phyloP scores from a whole-genome alignment of 352 stramenopile genomes.

The Pythium phragmitis region DNA sequence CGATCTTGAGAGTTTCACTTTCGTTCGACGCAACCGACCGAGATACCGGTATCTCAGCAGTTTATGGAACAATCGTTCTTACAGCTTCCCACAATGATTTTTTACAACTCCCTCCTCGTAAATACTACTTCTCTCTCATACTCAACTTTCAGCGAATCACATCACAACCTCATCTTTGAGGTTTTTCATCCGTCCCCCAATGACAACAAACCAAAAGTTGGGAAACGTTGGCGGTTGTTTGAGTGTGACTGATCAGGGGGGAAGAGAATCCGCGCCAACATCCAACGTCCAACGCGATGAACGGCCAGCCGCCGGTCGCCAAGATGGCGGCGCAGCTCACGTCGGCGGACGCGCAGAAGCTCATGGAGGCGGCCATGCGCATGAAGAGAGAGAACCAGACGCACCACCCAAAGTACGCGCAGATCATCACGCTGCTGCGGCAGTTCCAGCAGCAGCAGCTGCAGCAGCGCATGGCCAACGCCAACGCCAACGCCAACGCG shows the following conservation, averaged over 20 bases:
- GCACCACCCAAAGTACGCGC: constrained; percentile 79
- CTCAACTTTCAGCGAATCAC: not conserved
- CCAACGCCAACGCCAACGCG: constrained; percentile 1
- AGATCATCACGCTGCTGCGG: constrained; percentile 76
- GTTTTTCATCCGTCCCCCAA: constrained; percentile 12
- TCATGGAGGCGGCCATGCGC: constrained; percentile 81
- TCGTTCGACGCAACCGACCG: constrained; percentile 4
- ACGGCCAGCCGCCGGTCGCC: constrained; percentile 4
- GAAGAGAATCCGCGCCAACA: constrained; percentile 12
- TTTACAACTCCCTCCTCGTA: constrained; percentile 3
- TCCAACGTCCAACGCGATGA: constrained; percentile 14
- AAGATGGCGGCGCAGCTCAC: constrained; percentile 39
- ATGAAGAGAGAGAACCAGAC: constrained; percentile 82
- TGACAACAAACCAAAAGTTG: not conserved
- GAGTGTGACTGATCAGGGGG: not conserved
- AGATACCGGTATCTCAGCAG: constrained; percentile 24
- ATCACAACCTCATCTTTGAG: constrained; percentile 18
- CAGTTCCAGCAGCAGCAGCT: constrained; percentile 67
- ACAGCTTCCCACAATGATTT: constrained; percentile 7
- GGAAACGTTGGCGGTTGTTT: constrained; percentile 5
- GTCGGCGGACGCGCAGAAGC: constrained; percentile 71
- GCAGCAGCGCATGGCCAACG: constrained; percentile 22
- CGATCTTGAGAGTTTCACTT: constrained; percentile 34
- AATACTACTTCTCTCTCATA: constrained; percentile 2
- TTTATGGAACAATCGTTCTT: constrained; percentile 30